phyloP scores from a whole-genome alignment of 352 stramenopile species.

The Halophytophthora batemanensis region DNA sequence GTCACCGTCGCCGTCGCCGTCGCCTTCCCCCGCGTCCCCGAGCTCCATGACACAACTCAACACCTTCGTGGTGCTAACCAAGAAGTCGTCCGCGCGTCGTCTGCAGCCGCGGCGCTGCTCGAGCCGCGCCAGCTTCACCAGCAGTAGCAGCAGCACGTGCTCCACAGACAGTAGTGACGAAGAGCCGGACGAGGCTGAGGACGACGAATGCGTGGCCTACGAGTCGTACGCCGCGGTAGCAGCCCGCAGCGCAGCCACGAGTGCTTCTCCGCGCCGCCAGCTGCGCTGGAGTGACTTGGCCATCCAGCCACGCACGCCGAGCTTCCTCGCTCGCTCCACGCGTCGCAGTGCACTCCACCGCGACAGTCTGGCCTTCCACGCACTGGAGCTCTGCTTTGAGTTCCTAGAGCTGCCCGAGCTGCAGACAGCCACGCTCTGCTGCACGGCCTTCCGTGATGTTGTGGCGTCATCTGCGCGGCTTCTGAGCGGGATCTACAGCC shows the following conservation, averaged over 20 bases:
- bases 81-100: conserved; percentile 24
- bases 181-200: conserved; percentile 31
- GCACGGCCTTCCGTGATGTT: conserved; percentile 56
- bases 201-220: conserved; percentile 58
- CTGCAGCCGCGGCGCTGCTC: conserved; percentile 25
- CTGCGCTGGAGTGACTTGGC: conserved; percentile 76
- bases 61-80: conserved; percentile 39
- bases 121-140: conserved; percentile 23
- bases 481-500: conserved; percentile 55
- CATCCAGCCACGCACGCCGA: conserved; percentile 6
- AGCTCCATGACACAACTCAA: conserved; percentile 16
- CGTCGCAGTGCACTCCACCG: conserved; percentile 15
- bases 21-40: conserved; percentile 9
- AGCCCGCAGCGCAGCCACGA: conserved; percentile 35
- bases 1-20: conserved; percentile 14
- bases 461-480: conserved; percentile 40
- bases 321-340: conserved; percentile 18
- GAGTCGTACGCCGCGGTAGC: conserved; percentile 73
- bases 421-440: conserved; percentile 38
- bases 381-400: conserved; percentile 71
- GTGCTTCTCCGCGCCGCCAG: conserved; percentile 3
- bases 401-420: conserved; percentile 64
- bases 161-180: conserved; percentile 38
- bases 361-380: conserved; percentile 35
- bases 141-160: conserved; percentile 30